These are phyloP conservation scores for Cercospora zeina DNA, from an alignment of 2,329 filamentous ascomycete genomes.

Conservation along the genomic window DNA sequence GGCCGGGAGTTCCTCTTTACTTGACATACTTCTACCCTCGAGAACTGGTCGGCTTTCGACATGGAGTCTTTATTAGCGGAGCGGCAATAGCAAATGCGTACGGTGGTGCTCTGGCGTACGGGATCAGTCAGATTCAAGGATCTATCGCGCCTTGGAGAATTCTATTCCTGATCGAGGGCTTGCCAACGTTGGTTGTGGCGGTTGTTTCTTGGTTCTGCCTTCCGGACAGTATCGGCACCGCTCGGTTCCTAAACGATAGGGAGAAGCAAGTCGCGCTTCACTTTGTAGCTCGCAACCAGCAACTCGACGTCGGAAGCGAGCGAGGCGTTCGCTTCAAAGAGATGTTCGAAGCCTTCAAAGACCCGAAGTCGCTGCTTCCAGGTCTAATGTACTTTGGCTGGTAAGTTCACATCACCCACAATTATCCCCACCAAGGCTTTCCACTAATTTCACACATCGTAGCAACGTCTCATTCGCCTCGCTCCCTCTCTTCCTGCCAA, in stretches of 20 bases:
- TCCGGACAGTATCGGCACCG: conserved; percentile 50
- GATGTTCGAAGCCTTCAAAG: conserved; percentile 27
- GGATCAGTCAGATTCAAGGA: conserved; percentile 61
- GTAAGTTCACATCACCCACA: conserved; percentile 16
- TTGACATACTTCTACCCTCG: conserved; percentile 64
- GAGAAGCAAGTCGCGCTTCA: conserved; percentile 46
- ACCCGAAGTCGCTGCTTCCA: conserved; percentile 27
- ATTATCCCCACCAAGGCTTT: neutral
- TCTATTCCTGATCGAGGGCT: conserved; percentile 63
- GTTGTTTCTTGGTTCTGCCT: conserved; percentile 53
- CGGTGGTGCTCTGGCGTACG: conserved; percentile 66
- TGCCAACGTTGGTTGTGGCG: conserved; percentile 59
- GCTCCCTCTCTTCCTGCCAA: conserved; percentile 50
- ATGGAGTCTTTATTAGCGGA: conserved; percentile 54
- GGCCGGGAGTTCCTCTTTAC: conserved; percentile 60
- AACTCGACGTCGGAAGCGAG: conserved; percentile 26
- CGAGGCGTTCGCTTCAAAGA: conserved; percentile 28
- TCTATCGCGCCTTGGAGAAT: conserved; percentile 63
- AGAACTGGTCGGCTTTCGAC: conserved; percentile 57
- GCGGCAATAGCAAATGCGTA: conserved; percentile 77
- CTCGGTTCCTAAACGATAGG: conserved; percentile 46
- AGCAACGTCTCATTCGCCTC: conserved; percentile 64
- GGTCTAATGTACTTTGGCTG: conserved; percentile 31
- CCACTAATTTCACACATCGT: neutral
- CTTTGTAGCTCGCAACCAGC: conserved; percentile 28